Evolutionary conservation across 768 basidiomycete species (phyloP).

Genomic region (Coprinopsis marcescibilis): DNA sequence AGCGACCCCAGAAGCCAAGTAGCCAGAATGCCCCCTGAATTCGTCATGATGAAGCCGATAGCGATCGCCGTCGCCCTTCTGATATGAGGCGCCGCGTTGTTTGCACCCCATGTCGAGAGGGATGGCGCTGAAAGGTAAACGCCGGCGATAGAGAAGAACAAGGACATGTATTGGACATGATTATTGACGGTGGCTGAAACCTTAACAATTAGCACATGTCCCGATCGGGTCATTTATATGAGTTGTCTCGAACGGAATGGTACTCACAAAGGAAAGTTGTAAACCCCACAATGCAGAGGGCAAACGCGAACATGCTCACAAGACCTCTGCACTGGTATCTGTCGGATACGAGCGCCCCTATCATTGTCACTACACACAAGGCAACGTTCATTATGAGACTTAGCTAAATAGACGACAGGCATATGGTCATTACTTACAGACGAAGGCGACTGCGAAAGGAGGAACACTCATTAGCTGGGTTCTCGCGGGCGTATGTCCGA

Average conservation of each 20-base stretch:
- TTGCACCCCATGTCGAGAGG: constrained; percentile 53
- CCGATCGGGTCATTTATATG: not conserved
- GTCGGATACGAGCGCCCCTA: constrained; percentile 45
- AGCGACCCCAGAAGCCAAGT: constrained; percentile 55
- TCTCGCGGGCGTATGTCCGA: constrained; percentile 48
- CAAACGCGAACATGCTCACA: constrained; percentile 36
- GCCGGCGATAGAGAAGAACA: constrained; percentile 51
- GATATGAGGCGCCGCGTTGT: constrained; percentile 52
- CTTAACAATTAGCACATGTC: not conserved
- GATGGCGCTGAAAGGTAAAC: constrained; percentile 50
- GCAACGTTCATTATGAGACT: not conserved
- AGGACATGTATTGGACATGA: constrained; percentile 43
- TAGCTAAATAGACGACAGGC: not conserved
- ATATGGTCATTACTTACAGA: constrained; percentile 27
- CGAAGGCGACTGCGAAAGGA: constrained; percentile 47
- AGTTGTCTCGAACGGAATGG: too few relatives aligned
- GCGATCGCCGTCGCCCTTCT: constrained; percentile 56
- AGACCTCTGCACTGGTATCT: constrained; percentile 45
- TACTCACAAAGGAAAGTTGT: constrained; percentile 49
- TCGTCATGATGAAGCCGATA: constrained; percentile 51
- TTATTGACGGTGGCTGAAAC: constrained; percentile 29
- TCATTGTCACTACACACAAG: constrained; percentile 24
- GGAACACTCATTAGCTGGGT: constrained; percentile 62
- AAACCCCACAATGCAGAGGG: constrained; percentile 45
- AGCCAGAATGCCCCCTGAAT: constrained; percentile 53